A percentile compares a stretch with the other conserved stretches of the same genome.
Conservation (phyloP, 805 yeast genomes). For the Pichia sporocuriosa region DNA sequence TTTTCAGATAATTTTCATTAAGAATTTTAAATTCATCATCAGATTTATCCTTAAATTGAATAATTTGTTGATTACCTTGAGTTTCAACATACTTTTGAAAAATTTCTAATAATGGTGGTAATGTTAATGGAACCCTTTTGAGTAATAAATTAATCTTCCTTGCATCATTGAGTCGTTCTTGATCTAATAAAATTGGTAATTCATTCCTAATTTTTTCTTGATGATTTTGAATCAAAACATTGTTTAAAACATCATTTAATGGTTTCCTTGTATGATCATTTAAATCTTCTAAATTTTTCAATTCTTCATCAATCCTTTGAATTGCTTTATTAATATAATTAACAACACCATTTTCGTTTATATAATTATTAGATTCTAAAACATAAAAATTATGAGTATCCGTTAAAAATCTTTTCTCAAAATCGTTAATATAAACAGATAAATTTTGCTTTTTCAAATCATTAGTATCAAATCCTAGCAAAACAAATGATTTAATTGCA, state of each 20-base stretch:
- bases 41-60: conserved; percentile 38
- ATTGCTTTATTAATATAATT: conserved; percentile 88
- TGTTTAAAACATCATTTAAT: conserved; percentile 68
- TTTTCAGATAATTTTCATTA: conserved; percentile 3
- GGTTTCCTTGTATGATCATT: conserved; percentile 81
- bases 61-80: conserved; percentile 56
- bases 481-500: conserved; percentile 81
- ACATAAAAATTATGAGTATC: conserved; percentile 61
- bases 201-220: conserved; percentile 70
- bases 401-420: conserved; percentile 70
- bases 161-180: conserved; percentile 64
- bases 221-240: conserved; percentile 71
- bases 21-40: conserved; percentile 14
- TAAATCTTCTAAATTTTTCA: conserved; percentile 66
- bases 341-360: conserved; percentile 72
- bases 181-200: conserved; percentile 67
- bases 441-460: conserved; percentile 82
- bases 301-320: conserved; percentile 75
- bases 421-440: conserved; percentile 70
- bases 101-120: conserved; percentile 67
- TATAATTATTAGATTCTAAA: conserved; percentile 59
- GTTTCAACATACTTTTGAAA: conserved; percentile 67
- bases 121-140: conserved; percentile 69
- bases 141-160: conserved; percentile 71
- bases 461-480: conserved; percentile 83